These are phyloP conservation scores for Oxytropis ochrocephala DNA, from an alignment of 306 rosid genomes.

Conservation along the genomic window DNA sequence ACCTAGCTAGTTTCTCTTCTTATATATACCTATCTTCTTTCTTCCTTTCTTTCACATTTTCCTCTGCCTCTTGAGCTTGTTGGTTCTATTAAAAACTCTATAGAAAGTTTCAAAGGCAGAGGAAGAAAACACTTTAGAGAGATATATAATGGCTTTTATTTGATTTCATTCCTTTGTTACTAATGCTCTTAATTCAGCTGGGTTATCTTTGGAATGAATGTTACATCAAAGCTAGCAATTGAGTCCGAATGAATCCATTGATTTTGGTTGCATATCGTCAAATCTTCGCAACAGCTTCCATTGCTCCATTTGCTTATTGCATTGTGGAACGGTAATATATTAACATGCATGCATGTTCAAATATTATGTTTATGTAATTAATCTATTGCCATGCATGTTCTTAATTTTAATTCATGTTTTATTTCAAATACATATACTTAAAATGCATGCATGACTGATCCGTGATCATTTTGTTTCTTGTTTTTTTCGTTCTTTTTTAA, in stretches of 20 bases:
- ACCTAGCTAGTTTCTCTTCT: not conserved
- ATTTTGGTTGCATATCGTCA: constrained; percentile 82
- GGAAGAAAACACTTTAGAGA: not conserved
- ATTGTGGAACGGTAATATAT: constrained; percentile 57
- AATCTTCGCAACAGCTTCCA: constrained; percentile 56
- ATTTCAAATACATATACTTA: constrained; percentile 4
- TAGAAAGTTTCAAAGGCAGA: not conserved
- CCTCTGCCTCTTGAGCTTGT: not conserved
- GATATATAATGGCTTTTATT: not conserved
- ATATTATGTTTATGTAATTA: too few relatives aligned
- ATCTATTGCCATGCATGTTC: not conserved
- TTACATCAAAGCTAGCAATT: constrained; percentile 81
- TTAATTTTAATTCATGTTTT: not conserved
- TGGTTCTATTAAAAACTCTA: not conserved
- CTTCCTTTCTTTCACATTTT: not conserved
- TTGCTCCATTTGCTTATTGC: constrained; percentile 67
- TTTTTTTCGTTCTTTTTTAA: too few relatives aligned
- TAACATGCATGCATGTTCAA: not conserved
- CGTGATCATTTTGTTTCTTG: not conserved
- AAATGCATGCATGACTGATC: constrained; percentile 4
- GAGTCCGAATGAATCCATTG: constrained; percentile 64
- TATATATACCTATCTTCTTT: not conserved
- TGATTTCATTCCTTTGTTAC: constrained; percentile 34
- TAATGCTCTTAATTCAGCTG: constrained; percentile 50
- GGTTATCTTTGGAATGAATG: constrained; percentile 62